phyloP scores from a whole-genome alignment of 495 filamentous ascomycete genomes.

The Penicillium canariense region DNA sequence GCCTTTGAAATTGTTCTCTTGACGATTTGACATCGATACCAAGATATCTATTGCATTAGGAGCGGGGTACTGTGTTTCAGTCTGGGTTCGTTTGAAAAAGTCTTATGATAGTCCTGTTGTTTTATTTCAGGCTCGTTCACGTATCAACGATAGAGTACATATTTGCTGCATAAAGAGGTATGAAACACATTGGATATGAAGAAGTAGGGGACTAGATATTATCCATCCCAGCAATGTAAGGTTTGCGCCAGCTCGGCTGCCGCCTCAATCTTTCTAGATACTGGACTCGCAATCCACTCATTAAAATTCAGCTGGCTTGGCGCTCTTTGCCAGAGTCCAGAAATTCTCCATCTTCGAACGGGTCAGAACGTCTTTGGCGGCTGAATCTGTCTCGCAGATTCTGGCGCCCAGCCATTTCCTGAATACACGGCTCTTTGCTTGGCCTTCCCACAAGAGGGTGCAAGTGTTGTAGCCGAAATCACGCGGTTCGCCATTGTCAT shows the following conservation, averaged over 20 bases:
- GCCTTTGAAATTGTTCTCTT: slow-evolving; percentile 10
- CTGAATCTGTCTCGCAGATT: slow-evolving; percentile 82
- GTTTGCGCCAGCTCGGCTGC: no score
- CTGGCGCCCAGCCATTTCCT: slow-evolving; percentile 76
- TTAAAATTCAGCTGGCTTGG: slow-evolving; percentile 41
- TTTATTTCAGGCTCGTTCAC: background rate
- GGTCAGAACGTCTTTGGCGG: slow-evolving; percentile 76
- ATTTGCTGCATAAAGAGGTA: slow-evolving; percentile 10
- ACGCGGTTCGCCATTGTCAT: slow-evolving; percentile 75
- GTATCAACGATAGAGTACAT: slow-evolving; percentile 19
- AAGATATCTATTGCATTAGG: slow-evolving; percentile 32
- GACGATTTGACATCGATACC: slow-evolving; percentile 15
- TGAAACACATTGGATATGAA: slow-evolving; percentile 12
- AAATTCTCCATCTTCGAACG: slow-evolving; percentile 91
- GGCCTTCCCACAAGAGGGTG: slow-evolving; percentile 81
- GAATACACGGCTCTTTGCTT: slow-evolving; percentile 73
- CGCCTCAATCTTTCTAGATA: background rate
- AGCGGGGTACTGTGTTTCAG: slow-evolving; percentile 18
- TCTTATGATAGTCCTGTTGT: slow-evolving; percentile 9
- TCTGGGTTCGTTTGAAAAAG: slow-evolving; percentile 12
- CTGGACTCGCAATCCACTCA: background rate
- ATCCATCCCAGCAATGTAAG: background rate
- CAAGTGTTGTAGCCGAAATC: slow-evolving; percentile 80
- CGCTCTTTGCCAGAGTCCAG: slow-evolving; percentile 88
- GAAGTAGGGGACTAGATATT: no score